Evolutionary conservation across 371 early-diverging fungal species (phyloP), one percentile per base, ranked within the genome.

Genomic region (Zychaea mexicana): DNA sequence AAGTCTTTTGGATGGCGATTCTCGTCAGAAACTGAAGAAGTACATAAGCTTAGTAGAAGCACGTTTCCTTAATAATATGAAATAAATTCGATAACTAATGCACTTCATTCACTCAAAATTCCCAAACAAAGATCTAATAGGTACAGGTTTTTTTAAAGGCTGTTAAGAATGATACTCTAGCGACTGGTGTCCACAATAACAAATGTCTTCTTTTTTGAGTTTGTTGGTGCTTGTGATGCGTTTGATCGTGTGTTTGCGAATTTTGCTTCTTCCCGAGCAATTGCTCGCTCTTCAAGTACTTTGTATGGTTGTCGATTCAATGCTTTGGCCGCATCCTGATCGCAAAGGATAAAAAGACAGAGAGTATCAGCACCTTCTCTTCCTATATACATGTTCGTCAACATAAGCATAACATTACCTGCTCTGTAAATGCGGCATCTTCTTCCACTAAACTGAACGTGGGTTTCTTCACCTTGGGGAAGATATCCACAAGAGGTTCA

Each of bases 391-490:
- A n/a, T 21, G 19, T 27, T 36, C 38, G 32, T 21, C 15, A 13
- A 24, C 31, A 38, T 15, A 26, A 54, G 24, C n/a, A 57, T n/a
- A n/a, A n/a, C n/a, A 19, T 45, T 74, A 79, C 85, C 57, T 81
- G 78, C 22, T 92, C 84, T 1, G 83, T 83, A 56, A 94, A 92
- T 3, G 74, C 30, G 30, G 84, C 72, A 42, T 89, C 92, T 73
- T 96, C 97, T 39, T 91, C 89, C 42, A 95, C 69, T 53, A 90
- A 81, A 67, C 89, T 88, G 72, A 94, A 92, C 58, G 83, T 82
- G 28, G 95, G 97, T 49, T 87, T 86, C 26, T 89, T 84, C 22
- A 93, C 87, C 28, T 84, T 77, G 28, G 93, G 86, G 62, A 85
- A 66, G 60, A 85, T 77, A 45, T 85, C 77, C 8, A 83, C 74